Percentiles rank a stretch among this genome's conserved stretches.
These are phyloP conservation scores for Neofusicoccum ribis DNA, from an alignment of 2,329 filamentous ascomycete species.

Conservation along the genomic window DNA sequence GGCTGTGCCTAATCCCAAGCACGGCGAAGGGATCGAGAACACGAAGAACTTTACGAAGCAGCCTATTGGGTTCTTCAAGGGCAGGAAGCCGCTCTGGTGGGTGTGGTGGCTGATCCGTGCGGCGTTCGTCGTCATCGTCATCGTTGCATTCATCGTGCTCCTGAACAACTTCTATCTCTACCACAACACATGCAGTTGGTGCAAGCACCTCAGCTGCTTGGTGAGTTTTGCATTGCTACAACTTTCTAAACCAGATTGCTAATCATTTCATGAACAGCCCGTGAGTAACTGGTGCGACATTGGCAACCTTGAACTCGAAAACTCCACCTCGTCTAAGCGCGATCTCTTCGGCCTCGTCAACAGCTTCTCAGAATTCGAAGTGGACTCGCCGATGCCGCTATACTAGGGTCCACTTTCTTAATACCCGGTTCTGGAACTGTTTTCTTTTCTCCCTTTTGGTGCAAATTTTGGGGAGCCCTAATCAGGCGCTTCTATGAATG, in stretches of 20 bases:
- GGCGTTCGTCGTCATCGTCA: constrained; percentile 73
- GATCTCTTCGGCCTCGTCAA: constrained; percentile 20
- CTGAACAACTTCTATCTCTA: constrained; percentile 89
- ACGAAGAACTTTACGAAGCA: constrained; percentile 49
- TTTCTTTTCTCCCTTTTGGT: not conserved
- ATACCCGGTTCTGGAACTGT: not conserved
- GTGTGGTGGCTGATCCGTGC: constrained; percentile 89
- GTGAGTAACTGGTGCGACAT: constrained; percentile 39
- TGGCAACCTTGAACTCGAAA: constrained; percentile 25
- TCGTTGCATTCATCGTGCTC: constrained; percentile 83
- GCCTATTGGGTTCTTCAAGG: constrained; percentile 79
- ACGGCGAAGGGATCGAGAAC: constrained; percentile 51
- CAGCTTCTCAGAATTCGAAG: not conserved
- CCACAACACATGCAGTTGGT: constrained; percentile 79
- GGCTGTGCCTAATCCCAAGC: constrained; percentile 51
- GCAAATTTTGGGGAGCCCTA: not conserved
- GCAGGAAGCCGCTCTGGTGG: constrained; percentile 94
- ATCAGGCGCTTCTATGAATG: constrained; percentile 6
- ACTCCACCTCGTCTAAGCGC: constrained; percentile 14
- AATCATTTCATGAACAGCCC: constrained; percentile 21
- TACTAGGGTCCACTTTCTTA: not conserved
- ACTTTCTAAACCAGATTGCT: not conserved
- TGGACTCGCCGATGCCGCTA: not conserved
- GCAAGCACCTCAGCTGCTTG: constrained; percentile 91
- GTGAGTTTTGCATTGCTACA: constrained; percentile 56